Evolutionary conservation across 1,139 yeast genomes (phyloP), one percentile per base, ranked within the genome.

Genomic region (Debaryomyces robertsiae): DNA sequence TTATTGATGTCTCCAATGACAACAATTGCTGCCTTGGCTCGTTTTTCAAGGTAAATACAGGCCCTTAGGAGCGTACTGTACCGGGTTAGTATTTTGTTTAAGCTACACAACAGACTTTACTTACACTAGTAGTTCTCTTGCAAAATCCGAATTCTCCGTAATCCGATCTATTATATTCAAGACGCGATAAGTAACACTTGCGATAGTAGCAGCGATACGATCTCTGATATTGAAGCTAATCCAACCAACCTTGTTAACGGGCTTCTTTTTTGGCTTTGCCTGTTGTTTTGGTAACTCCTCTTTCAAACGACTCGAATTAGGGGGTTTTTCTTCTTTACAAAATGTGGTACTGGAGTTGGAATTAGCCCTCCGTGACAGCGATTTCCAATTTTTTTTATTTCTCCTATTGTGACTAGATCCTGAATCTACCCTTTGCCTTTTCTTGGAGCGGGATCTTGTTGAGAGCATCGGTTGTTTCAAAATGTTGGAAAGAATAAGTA

Each of bases 101-200:
- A 25, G 6, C 28, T 25, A n/a, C 10, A 10, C 28, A 7, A 11
- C n/a, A n/a, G n/a, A n/a, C n/a, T n/a, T n/a, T 15, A 36, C 39
- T 3, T 30, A 36, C 39, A 29, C 23, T 13, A 30, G 11, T 15
- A 30, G 16, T 17, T 36, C 39, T 9, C 30, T 36, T 4, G 30
- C 39, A 15, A 9, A 22, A 9, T 36, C 39, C 11, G 39, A 36
- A 19, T 30, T 22, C 11, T 36, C 30, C 3, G 33, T 24, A 13
- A 17, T 17, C 6, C 22, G 22, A 17, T 36, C 33, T 16, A 36
- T 30, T 13, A 30, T n/a, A 2, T 5, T 22, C n/a, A 30, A 13
- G 17, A 16, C 18, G 7, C 15, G 19, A 30, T 36, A 36, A 9
- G 33, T 30, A 22, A 13, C 17, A 22, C 15, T 30, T 29, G 33